These are phyloP conservation scores for Tolypocladium inflatum DNA, from an alignment of 2,329 filamentous ascomycete species.

Conservation along the genomic window DNA sequence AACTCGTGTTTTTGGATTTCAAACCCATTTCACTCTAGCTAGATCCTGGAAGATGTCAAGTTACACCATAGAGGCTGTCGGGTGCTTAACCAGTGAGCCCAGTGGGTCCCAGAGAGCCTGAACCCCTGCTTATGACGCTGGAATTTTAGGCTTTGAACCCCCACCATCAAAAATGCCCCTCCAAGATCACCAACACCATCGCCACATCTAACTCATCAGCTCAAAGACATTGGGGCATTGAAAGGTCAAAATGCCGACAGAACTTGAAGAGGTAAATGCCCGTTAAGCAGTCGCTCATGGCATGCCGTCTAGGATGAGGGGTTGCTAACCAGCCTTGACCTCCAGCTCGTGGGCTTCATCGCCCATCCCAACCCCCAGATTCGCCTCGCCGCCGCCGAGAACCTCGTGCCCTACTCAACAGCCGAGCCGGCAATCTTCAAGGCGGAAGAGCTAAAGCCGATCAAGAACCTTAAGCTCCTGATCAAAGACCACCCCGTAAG, in stretches of 20 bases:
- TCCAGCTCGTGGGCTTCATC: slow-evolving; percentile 83
- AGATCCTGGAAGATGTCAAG: not conserved
- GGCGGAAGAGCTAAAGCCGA: slow-evolving; percentile 61
- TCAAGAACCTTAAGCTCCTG: slow-evolving; percentile 81
- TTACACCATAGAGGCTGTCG: not conserved
- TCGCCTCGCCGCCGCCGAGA: slow-evolving; percentile 74
- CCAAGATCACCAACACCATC: slow-evolving; percentile 4
- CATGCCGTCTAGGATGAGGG: not conserved
- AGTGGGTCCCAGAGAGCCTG: slow-evolving; percentile 10
- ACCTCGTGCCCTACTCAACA: slow-evolving; percentile 74
- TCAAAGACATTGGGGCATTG: not conserved
- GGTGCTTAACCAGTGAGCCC: not conserved
- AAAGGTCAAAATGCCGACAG: slow-evolving; percentile 52
- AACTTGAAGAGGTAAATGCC: slow-evolving; percentile 59
- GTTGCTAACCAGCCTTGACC: not conserved
- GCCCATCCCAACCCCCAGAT: slow-evolving; percentile 88
- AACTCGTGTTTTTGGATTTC: not conserved
- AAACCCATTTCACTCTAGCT: not conserved
- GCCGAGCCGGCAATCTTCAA: slow-evolving; percentile 77
- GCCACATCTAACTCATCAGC: not conserved
- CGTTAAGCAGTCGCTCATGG: not conserved
- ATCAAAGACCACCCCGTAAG: slow-evolving; percentile 73
- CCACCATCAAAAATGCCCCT: slow-evolving; percentile 13
- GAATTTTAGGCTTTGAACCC: slow-evolving; percentile 5
- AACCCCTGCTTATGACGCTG: slow-evolving; percentile 7